Evolutionary conservation across 2,329 filamentous ascomycete genomes (phyloP).

Genomic region (Thielaviopsis punctulata): DNA sequence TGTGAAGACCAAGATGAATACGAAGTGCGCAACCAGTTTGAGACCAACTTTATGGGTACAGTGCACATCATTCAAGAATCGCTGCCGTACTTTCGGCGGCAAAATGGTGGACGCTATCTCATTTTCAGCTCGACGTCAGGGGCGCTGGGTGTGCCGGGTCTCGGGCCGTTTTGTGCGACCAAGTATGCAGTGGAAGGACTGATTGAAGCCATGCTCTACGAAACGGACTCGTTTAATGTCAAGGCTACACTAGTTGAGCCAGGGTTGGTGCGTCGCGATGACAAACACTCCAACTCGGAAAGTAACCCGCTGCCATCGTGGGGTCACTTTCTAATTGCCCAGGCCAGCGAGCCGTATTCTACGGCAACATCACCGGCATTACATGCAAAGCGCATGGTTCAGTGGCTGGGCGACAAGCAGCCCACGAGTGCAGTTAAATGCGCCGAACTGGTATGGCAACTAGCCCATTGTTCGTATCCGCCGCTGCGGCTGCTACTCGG

Average conservation of each 20-base stretch:
- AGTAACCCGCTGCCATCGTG: constrained; percentile 54
- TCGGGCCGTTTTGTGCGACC: constrained; percentile 89
- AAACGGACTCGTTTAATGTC: constrained; percentile 79
- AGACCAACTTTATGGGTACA: constrained; percentile 94
- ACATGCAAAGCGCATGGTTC: constrained; percentile 78
- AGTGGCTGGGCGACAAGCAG: constrained; percentile 86
- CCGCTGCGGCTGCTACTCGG: constrained; percentile 75
- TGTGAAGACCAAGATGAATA: constrained; percentile 95
- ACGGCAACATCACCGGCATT: constrained; percentile 64
- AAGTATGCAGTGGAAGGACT: constrained; percentile 95
- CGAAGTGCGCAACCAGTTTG: constrained; percentile 88
- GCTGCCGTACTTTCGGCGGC: constrained; percentile 69
- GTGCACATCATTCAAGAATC: constrained; percentile 83
- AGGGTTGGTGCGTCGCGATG: constrained; percentile 67
- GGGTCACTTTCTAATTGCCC: constrained; percentile 84
- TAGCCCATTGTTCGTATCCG: constrained; percentile 88
- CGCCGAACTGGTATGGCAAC: constrained; percentile 82
- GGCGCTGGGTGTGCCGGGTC: constrained; percentile 77
- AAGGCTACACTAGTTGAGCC: constrained; percentile 89
- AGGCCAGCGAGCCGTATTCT: constrained; percentile 65
- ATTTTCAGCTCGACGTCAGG: constrained; percentile 91
- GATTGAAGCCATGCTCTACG: constrained; percentile 92
- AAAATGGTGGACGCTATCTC: constrained; percentile 63
- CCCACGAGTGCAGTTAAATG: constrained; percentile 86
- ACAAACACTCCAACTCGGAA: constrained; percentile 40